A percentile compares a stretch with the other conserved stretches of the same genome.
These are phyloP conservation scores for Solioccasus polychromus DNA, from an alignment of 768 basidiomycete species.

Conservation along the genomic window DNA sequence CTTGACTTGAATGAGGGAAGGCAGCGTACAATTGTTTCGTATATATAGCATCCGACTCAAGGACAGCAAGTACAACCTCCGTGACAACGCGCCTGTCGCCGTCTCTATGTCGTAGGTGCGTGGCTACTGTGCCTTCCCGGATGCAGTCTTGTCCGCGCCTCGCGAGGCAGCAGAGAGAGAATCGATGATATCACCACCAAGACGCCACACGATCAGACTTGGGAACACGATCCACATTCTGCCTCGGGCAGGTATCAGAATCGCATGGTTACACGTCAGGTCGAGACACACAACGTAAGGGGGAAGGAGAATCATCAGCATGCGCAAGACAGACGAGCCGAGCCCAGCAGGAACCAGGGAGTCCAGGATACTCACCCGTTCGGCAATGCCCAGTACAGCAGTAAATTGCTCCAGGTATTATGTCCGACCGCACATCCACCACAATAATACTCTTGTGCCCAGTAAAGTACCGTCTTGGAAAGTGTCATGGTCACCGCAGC, in stretches of 20 bases:
- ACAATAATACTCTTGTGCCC: constrained; percentile 77
- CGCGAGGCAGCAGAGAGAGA: constrained; percentile 37
- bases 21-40: no score
- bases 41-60: no score
- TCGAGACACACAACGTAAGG: background rate
- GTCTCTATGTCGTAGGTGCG: no score
- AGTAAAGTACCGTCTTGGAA: constrained; percentile 83
- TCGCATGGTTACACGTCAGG: background rate
- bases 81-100: no score
- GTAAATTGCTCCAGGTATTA: constrained; percentile 49
- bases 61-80: no score
- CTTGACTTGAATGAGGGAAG: no score
- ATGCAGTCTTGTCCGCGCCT: constrained; percentile 24
- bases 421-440: constrained; percentile 73
- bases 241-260: no score
- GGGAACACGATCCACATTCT: constrained; percentile 83
- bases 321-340: background rate
- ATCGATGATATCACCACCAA: constrained; percentile 60
- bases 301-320: constrained; percentile 2
- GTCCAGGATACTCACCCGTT: constrained; percentile 58
- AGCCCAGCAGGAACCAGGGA: background rate
- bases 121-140: constrained; percentile 33
- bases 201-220: constrained; percentile 49
- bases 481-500: constrained; percentile 73
- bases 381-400: constrained; percentile 69